Conservation (phyloP, 345 rosid genomes). For the Turnera subulata region DNA sequence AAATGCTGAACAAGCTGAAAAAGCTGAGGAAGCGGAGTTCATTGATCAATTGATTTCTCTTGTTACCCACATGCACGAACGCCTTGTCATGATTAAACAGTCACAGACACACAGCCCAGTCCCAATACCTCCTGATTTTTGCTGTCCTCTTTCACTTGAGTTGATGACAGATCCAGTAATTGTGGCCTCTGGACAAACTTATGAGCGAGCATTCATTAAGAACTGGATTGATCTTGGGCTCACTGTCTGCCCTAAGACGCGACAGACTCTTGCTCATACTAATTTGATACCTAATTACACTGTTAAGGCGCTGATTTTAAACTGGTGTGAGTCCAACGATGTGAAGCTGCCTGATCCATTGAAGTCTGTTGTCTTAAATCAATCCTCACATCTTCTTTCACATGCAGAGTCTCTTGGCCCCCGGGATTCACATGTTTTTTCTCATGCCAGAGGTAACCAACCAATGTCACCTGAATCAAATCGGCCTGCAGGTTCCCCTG, state of each 20-base stretch:
- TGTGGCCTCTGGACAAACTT: constrained; percentile 92
- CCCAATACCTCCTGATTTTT: constrained; percentile 91
- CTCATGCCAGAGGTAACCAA: constrained; percentile 34
- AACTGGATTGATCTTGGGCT: constrained; percentile 93
- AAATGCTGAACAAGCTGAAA: constrained; percentile 84
- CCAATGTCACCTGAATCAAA: constrained; percentile 47
- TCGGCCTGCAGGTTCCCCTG: constrained; percentile 40
- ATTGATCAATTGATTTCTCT: constrained; percentile 64
- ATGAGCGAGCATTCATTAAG: constrained; percentile 82
- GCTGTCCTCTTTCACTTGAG: constrained; percentile 93
- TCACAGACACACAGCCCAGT: constrained; percentile 66
- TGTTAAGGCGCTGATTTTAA: constrained; percentile 86
- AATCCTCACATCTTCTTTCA: constrained; percentile 49
- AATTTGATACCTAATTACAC: constrained; percentile 93
- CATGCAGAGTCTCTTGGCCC: constrained; percentile 45
- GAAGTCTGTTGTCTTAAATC: constrained; percentile 50
- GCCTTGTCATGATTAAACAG: constrained; percentile 70
- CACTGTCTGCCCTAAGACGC: constrained; percentile 93
- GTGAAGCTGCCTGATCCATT: constrained; percentile 80
- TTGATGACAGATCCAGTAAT: constrained; percentile 98
- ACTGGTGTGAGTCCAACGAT: constrained; percentile 89
- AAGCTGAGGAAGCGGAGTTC: constrained; percentile 64
- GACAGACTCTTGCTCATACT: constrained; percentile 67
- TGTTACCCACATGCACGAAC: constrained; percentile 70
- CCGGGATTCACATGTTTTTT: constrained; percentile 27